Conservation (phyloP, 2,329 filamentous ascomycete genomes). For the Myriosclerotinia scirpicola region DNA sequence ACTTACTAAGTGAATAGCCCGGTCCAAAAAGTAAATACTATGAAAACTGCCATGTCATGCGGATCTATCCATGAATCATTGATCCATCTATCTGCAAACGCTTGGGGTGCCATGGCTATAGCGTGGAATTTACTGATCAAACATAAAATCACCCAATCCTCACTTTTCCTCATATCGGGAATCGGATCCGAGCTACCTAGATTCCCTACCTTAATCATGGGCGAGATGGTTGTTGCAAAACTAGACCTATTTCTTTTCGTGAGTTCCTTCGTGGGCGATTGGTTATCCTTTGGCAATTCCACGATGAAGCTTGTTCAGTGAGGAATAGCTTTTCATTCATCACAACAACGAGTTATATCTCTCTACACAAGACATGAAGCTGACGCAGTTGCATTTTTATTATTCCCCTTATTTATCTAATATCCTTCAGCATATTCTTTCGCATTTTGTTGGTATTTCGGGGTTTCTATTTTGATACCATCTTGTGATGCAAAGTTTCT, state of each 20-base stretch:
- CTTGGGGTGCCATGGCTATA: slow-evolving; percentile 15
- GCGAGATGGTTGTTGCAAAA: not conserved
- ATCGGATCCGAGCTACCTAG: slow-evolving; percentile 45
- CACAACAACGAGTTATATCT: slow-evolving; percentile 35
- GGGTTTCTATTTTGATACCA: slow-evolving; percentile 17
- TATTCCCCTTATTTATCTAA: not conserved
- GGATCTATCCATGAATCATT: slow-evolving; percentile 24
- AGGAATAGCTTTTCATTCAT: slow-evolving; percentile 47
- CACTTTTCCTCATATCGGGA: slow-evolving; percentile 34
- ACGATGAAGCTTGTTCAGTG: slow-evolving; percentile 37
- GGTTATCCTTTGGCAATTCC: slow-evolving; percentile 30
- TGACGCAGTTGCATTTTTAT: slow-evolving; percentile 1
- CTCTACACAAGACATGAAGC: slow-evolving; percentile 27
- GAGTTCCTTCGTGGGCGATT: slow-evolving; percentile 26
- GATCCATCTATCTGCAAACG: not conserved
- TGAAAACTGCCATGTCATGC: slow-evolving; percentile 33
- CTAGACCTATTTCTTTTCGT: slow-evolving; percentile 9
- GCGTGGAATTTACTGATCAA: slow-evolving; percentile 16
- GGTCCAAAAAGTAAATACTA: slow-evolving; percentile 36
- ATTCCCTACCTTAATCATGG: slow-evolving; percentile 27
- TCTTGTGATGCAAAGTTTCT: slow-evolving; percentile 15
- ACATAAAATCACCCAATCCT: slow-evolving; percentile 8
- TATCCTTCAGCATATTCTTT: not conserved
- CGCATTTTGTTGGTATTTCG: not conserved
- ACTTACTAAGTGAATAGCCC: slow-evolving; percentile 31